phyloP scores from a whole-genome alignment of 2,329 filamentous ascomycete species.

The Phyllosticta citribraziliensis region DNA sequence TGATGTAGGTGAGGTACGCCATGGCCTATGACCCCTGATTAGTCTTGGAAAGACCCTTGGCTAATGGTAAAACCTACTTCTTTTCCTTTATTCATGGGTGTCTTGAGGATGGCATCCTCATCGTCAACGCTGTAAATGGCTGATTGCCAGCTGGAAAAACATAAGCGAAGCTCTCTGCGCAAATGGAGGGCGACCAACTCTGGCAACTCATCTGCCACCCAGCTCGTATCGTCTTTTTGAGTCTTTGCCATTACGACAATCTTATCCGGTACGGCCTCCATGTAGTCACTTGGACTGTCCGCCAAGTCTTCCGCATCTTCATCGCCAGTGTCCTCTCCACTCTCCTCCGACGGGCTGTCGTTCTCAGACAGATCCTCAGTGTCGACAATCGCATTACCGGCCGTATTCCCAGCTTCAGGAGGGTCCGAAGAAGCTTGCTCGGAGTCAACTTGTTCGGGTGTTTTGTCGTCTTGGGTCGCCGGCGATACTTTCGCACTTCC shows the following conservation, averaged over 20 bases:
- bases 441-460: neutral
- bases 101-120: slow-evolving; percentile 10
- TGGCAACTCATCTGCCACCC: slow-evolving; percentile 11
- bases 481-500: neutral
- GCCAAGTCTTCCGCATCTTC: neutral
- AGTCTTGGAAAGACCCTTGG: neutral
- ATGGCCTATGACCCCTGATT: slow-evolving; percentile 7
- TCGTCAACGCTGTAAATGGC: slow-evolving; percentile 13
- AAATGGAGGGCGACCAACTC: neutral
- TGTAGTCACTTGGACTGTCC: neutral
- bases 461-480: neutral
- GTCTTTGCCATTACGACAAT: slow-evolving; percentile 9
- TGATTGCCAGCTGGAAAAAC: slow-evolving; percentile 4
- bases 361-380: neutral
- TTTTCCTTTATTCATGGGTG: slow-evolving; percentile 16
- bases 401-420: neutral
- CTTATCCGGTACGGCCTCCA: neutral
- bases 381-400: neutral
- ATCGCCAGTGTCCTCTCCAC: neutral
- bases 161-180: neutral
- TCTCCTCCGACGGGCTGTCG: neutral
- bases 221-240: slow-evolving; percentile 13
- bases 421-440: neutral
- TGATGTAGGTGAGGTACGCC: slow-evolving; percentile 19
- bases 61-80: slow-evolving; percentile 2